A percentile compares a stretch with the other conserved stretches of the same genome.
Evolutionary conservation across 2,329 filamentous ascomycete genomes (phyloP).

Genomic region (Myriangium duriaei): DNA sequence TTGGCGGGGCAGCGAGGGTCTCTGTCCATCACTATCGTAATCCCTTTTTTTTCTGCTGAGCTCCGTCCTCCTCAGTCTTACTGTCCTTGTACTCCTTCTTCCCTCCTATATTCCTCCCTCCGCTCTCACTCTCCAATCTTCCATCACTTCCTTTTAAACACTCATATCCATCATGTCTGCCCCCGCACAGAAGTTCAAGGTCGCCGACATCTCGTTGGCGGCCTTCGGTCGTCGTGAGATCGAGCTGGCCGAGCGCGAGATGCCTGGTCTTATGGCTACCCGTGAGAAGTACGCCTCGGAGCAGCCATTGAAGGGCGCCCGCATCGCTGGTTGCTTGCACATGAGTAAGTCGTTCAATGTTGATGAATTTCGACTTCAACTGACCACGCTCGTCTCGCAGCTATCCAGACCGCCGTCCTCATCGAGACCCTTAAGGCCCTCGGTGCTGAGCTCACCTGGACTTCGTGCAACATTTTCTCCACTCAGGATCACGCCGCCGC

Average conservation of each 20-base stretch:
- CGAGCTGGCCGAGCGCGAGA: conserved; percentile 81
- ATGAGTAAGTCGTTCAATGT: conserved; percentile 56
- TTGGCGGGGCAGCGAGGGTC: too few relatives aligned
- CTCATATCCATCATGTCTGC: conserved; percentile 45
- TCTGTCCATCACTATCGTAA: too few relatives aligned
- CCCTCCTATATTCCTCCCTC: too few relatives aligned
- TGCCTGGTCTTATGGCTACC: conserved; percentile 96
- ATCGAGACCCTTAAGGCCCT: conserved; percentile 94
- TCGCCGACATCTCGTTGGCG: conserved; percentile 91
- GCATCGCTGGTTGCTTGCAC: conserved; percentile 96
- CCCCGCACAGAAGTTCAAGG: conserved; percentile 91
- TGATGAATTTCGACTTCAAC: conserved; percentile 12
- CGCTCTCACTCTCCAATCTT: conserved; percentile 2
- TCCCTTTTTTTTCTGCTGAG: too few relatives aligned
- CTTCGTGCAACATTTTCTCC: conserved; percentile 99
- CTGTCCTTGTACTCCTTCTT: too few relatives aligned
- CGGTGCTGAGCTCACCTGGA: conserved; percentile 97
- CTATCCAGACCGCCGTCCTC: conserved; percentile 97
- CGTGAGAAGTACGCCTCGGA: conserved; percentile 80
- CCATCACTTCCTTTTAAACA: conserved; percentile 1
- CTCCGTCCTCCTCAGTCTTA: too few relatives aligned
- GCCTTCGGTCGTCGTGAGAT: conserved; percentile 99
- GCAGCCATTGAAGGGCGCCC: conserved; percentile 87
- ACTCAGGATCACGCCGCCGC: conserved; percentile 97
- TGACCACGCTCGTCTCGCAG: too few relatives aligned